These are phyloP conservation scores for Fusarium begoniae DNA, from an alignment of 2,329 filamentous ascomycete species.

Conservation along the genomic window DNA sequence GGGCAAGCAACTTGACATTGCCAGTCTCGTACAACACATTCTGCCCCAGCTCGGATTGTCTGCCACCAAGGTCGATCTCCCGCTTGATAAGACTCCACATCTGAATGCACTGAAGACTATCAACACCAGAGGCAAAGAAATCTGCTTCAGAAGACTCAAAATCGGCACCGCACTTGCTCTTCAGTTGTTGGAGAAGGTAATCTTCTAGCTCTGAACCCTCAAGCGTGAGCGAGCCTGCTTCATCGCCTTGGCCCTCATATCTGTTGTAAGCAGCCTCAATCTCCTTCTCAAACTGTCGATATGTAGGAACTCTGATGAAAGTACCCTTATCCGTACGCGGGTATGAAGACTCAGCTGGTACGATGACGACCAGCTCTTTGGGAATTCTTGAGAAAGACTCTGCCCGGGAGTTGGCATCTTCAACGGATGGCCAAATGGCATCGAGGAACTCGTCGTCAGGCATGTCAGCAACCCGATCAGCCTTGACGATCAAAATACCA, in stretches of 20 bases:
- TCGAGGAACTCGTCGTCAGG: constrained; percentile 57
- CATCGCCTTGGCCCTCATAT: constrained; percentile 19
- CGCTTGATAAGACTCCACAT: constrained; percentile 62
- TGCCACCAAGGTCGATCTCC: constrained; percentile 58
- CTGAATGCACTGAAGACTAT: constrained; percentile 67
- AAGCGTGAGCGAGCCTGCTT: neutral
- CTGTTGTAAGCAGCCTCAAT: constrained; percentile 54
- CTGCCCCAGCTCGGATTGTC: constrained; percentile 53
- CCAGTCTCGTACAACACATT: constrained; percentile 68
- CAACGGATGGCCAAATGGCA: constrained; percentile 58
- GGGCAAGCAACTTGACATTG: constrained; percentile 21
- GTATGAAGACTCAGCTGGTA: constrained; percentile 54
- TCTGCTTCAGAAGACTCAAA: constrained; percentile 48
- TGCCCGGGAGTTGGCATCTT: constrained; percentile 58
- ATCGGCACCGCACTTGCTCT: constrained; percentile 45
- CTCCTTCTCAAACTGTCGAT: constrained; percentile 53
- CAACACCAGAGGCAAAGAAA: constrained; percentile 67
- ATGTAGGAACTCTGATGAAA: constrained; percentile 61
- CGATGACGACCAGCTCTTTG: constrained; percentile 60
- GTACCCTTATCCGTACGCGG: constrained; percentile 64
- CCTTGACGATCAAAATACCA: constrained; percentile 63
- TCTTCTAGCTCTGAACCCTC: constrained; percentile 42
- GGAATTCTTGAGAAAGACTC: constrained; percentile 64
- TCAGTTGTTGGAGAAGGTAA: constrained; percentile 37
- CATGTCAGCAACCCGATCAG: constrained; percentile 53